Percentiles rank a stretch among this genome's conserved stretches.
Evolutionary conservation across 2,329 filamentous ascomycete genomes (phyloP).

Genomic region (Aspergillus fructus): DNA sequence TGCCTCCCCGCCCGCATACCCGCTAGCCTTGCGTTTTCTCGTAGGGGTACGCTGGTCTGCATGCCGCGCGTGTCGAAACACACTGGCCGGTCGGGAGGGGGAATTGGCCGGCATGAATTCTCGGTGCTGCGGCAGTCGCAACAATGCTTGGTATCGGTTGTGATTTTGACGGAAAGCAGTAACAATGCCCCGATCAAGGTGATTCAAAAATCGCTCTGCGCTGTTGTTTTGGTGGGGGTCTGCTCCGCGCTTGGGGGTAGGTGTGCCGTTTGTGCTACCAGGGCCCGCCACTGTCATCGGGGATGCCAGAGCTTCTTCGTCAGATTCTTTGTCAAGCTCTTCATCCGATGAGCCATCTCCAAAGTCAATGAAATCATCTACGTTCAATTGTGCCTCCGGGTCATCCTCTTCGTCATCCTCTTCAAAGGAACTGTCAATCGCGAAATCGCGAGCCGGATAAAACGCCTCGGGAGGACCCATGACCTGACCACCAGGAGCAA

Average conservation of each 20-base stretch:
- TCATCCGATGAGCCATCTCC: conserved; percentile 59
- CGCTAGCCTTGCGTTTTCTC: conserved; percentile 40
- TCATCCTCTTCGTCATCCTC: conserved; percentile 66
- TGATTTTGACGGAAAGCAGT: conserved; percentile 71
- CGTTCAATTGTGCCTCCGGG: conserved; percentile 60
- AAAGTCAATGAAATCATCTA: conserved; percentile 73
- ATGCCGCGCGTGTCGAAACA: conserved; percentile 42
- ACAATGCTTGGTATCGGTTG: conserved; percentile 49
- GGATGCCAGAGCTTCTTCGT: conserved; percentile 43
- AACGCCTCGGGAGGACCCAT: conserved; percentile 74
- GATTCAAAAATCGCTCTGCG: conserved; percentile 58
- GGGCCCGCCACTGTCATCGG: conserved; percentile 50
- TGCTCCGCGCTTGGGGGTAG: conserved; percentile 35
- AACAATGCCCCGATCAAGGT: conserved; percentile 70
- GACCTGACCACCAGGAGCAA: conserved; percentile 57
- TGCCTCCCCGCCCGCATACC: conserved; percentile 40
- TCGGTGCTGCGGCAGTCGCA: conserved; percentile 48
- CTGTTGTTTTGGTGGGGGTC: conserved; percentile 32
- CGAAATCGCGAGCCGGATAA: conserved; percentile 62
- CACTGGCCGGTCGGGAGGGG: conserved; percentile 42
- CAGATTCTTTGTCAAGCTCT: conserved; percentile 56
- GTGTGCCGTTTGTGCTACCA: conserved; percentile 27
- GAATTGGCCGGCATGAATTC: conserved; percentile 48
- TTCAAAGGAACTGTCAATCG: conserved; percentile 59
- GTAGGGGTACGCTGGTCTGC: conserved; percentile 41